Percentiles rank a stretch among this genome's conserved stretches.
phyloP scores from a whole-genome alignment of 2,329 filamentous ascomycete species.

The Podosphaera aphanis region DNA sequence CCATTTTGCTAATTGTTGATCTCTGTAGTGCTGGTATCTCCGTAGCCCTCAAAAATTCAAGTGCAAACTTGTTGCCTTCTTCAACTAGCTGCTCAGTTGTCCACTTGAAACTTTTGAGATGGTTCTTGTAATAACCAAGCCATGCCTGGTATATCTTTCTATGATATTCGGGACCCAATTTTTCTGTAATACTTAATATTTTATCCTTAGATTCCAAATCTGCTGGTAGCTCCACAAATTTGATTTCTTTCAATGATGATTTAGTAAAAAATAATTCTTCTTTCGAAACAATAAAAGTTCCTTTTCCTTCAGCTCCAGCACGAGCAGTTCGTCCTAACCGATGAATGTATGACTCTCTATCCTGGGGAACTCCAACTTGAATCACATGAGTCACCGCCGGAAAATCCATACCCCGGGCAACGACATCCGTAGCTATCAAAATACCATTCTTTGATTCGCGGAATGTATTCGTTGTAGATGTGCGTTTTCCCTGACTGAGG shows the following conservation, averaged over 20 bases:
- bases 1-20: slow-evolving; percentile 31
- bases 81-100: slow-evolving; percentile 20
- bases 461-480: slow-evolving; percentile 48
- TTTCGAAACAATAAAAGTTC: slow-evolving; percentile 39
- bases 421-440: slow-evolving; percentile 58
- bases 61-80: slow-evolving; percentile 27
- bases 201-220: slow-evolving; percentile 22
- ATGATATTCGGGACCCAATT: slow-evolving; percentile 23
- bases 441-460: slow-evolving; percentile 36
- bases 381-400: slow-evolving; percentile 61
- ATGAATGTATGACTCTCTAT: slow-evolving; percentile 53
- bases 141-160: slow-evolving; percentile 30
- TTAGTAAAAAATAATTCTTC: slow-evolving; percentile 29
- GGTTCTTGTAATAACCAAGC: slow-evolving; percentile 30
- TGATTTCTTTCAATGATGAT: slow-evolving; percentile 28
- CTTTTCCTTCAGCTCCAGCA: slow-evolving; percentile 48
- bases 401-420: slow-evolving; percentile 65
- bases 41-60: slow-evolving; percentile 22
- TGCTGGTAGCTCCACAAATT: slow-evolving; percentile 23
- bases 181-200: slow-evolving; percentile 19
- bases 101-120: slow-evolving; percentile 21
- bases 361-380: slow-evolving; percentile 40
- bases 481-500: slow-evolving; percentile 46
- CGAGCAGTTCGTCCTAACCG: slow-evolving; percentile 55
- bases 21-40: slow-evolving; percentile 25